These are phyloP conservation scores for Boletus pseudo-olivaceus DNA, from an alignment of 768 basidiomycete species.

Conservation along the genomic window DNA sequence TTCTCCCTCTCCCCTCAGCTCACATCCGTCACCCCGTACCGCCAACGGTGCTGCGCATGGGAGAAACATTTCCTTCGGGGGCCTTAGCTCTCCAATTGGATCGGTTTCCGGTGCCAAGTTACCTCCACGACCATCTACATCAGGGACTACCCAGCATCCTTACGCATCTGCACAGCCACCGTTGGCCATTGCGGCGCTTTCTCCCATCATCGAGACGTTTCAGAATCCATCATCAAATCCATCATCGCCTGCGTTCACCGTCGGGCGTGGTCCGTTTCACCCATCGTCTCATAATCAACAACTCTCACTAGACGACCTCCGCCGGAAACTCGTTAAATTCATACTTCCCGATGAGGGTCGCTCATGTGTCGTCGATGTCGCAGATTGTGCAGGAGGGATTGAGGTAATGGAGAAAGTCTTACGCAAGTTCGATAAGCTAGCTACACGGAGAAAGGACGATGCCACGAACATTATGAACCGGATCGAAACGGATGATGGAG, in stretches of 20 bases:
- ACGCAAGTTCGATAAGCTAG: constrained; percentile 79
- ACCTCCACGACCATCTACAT: constrained; percentile 42
- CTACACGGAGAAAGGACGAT: constrained; percentile 41
- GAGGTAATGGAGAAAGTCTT: constrained; percentile 88
- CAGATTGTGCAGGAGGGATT: constrained; percentile 73
- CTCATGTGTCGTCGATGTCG: constrained; percentile 74
- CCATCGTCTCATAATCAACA: constrained; percentile 40
- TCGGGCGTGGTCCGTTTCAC: constrained; percentile 60
- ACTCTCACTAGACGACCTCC: constrained; percentile 71
- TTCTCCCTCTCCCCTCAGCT: constrained; percentile 26
- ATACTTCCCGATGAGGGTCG: constrained; percentile 77
- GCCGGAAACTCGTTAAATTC: constrained; percentile 87
- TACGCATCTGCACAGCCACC: constrained; percentile 55
- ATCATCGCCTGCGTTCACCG: constrained; percentile 53
- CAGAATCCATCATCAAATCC: constrained; percentile 31
- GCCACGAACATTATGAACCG: constrained; percentile 44
- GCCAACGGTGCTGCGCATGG: constrained; percentile 45
- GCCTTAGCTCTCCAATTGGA: constrained; percentile 38
- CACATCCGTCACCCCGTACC: constrained; percentile 35
- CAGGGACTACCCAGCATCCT: constrained; percentile 48
- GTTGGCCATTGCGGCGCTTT: constrained; percentile 45
- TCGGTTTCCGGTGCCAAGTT: constrained; percentile 38
- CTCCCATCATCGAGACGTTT: constrained; percentile 73
- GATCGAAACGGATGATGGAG: constrained; percentile 68
- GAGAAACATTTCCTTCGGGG: constrained; percentile 50